Base-by-base conservation (phyloP, 2,329 filamentous ascomycete species). In the Graphiopsis chlorocephala region DNA sequence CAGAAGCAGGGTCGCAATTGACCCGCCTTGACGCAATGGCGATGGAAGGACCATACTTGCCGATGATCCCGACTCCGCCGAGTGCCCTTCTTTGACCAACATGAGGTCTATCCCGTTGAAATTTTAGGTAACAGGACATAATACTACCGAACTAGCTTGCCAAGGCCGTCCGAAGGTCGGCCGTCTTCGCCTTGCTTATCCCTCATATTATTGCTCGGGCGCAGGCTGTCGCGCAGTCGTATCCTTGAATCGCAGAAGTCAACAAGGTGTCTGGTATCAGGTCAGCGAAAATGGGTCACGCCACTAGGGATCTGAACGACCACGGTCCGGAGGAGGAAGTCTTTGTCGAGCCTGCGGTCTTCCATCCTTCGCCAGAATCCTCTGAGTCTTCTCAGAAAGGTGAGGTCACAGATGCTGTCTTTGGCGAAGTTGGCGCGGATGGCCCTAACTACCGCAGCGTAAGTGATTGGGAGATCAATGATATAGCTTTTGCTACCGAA, bases 371-470 rank as follows among this genome's bases (percentile, higher is more conserved):
- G 26, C 33, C 48, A 11, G 48, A 52, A 28, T 26, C 48, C 29
- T 52, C 48, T 28, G 28, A 26, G 26, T 28, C 25, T 29, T 52
- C 48, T 29, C 59, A 62, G 47, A 42, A 31, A 56, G 69, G 68
- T 25, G 65, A 67, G 31, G 63, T 69, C 14, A 64, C 67, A 48
- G 65, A 69, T 65, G 67, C 66, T 50, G 66, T 69, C 14, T 69
- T 70, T 45, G 69, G 69, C 25, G 64, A 68, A 35, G 58, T 70
- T 20, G 56, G 52, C 17, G 53, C 65, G 8, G 68, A 68, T 23
- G 64, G 64, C 35, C 66, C 69, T 12, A 70, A 68, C 29, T 70
- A 69, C 58, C 67, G 67, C 47, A 64, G 68, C 55, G 76, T 80
- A 35, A 61, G 59, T 61, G 47, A 28, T 25, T 20, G 28, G n/a